Conservation (phyloP, 108 stramenopile species). For the Asterionellopsis glacialis region DNA sequence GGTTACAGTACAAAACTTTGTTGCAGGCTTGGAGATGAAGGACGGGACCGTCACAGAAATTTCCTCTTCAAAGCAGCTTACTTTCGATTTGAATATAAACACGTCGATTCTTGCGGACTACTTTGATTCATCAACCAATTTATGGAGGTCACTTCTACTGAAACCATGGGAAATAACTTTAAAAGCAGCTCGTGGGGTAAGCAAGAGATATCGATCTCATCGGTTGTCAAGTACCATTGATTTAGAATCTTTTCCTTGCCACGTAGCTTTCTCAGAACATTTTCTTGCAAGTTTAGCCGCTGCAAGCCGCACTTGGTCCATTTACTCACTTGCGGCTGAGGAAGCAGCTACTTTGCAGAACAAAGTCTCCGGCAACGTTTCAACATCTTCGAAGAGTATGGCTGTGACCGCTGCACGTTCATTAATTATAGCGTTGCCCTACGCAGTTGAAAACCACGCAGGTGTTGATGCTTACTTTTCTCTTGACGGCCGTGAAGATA, state of each 20-base stretch:
- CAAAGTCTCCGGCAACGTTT: not conserved
- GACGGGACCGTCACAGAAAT: not conserved
- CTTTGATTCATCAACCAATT: constrained; percentile 56
- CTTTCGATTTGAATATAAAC: constrained; percentile 39
- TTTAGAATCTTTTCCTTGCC: constrained; percentile 70
- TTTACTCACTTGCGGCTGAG: constrained; percentile 41
- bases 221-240: constrained; percentile 66
- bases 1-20: constrained; percentile 51
- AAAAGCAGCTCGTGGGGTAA: constrained; percentile 42
- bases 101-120: constrained; percentile 65
- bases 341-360: not conserved
- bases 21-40: constrained; percentile 7
- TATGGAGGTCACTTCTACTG: constrained; percentile 64
- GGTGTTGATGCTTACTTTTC: constrained; percentile 51
- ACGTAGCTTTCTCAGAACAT: constrained; percentile 77
- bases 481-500: constrained; percentile 11
- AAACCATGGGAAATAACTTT: constrained; percentile 73
- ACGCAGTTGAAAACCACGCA: constrained; percentile 76
- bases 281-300: constrained; percentile 74
- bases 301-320: constrained; percentile 76
- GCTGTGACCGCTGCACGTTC: constrained; percentile 64
- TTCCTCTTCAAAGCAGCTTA: constrained; percentile 1
- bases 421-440: constrained; percentile 67
- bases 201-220: constrained; percentile 36
- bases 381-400: constrained; percentile 26